These are phyloP conservation scores for Orbilia oligospora DNA, from an alignment of 2,329 filamentous ascomycete species.

Conservation along the genomic window DNA sequence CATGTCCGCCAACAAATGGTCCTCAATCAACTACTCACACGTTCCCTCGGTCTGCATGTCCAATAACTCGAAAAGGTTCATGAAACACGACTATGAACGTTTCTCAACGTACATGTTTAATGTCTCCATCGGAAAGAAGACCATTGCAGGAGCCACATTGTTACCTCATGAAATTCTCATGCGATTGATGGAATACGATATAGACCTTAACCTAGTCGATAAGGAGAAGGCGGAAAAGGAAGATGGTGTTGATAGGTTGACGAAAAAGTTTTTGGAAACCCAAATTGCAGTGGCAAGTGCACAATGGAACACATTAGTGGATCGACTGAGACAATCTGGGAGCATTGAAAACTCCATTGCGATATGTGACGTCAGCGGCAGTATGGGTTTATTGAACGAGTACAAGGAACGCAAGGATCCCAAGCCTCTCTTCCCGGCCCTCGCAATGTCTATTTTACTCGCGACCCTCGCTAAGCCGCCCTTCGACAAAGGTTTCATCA, in stretches of 20 bases:
- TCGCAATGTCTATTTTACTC: slow-evolving; percentile 73
- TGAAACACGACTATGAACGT: slow-evolving; percentile 70
- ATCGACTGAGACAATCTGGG: slow-evolving; percentile 73
- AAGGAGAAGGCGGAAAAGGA: slow-evolving; percentile 31
- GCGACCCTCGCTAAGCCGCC: slow-evolving; percentile 72
- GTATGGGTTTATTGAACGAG: slow-evolving; percentile 67
- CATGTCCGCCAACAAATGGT: slow-evolving; percentile 69
- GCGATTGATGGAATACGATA: slow-evolving; percentile 44
- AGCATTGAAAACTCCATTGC: slow-evolving; percentile 72
- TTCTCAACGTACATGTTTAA: slow-evolving; percentile 71
- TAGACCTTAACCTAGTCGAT: neutral
- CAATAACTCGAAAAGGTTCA: slow-evolving; percentile 70
- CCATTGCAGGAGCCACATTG: slow-evolving; percentile 73
- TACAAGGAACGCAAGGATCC: slow-evolving; percentile 69
- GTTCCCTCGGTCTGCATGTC: slow-evolving; percentile 74
- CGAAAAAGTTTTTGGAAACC: slow-evolving; percentile 64
- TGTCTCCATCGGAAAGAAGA: slow-evolving; percentile 70
- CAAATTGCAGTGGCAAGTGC: slow-evolving; percentile 68
- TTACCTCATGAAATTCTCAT: slow-evolving; percentile 71
- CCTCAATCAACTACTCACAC: slow-evolving; percentile 73
- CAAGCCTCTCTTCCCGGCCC: slow-evolving; percentile 71
- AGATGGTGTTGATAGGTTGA: slow-evolving; percentile 62
- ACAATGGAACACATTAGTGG: slow-evolving; percentile 74
- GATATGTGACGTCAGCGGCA: slow-evolving; percentile 73
- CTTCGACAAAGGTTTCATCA: slow-evolving; percentile 73